Percentiles rank a stretch among this genome's conserved stretches.
These are phyloP conservation scores for Leucaena leucocephala DNA, from an alignment of 306 rosid species.

Conservation along the genomic window DNA sequence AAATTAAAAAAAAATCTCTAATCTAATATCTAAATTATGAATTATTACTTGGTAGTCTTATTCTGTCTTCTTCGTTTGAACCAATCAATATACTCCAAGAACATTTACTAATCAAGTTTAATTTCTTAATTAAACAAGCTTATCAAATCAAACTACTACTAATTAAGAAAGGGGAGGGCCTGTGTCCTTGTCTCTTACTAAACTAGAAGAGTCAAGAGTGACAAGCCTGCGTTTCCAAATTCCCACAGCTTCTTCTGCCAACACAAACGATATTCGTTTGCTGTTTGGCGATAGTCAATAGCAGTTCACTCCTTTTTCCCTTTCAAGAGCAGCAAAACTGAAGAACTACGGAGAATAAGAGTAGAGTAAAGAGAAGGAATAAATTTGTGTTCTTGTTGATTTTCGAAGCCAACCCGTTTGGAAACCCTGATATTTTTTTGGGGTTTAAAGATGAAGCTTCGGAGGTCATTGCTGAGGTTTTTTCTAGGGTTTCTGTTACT, in stretches of 20 bases:
- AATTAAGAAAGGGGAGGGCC: not conserved
- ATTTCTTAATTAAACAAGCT: not conserved
- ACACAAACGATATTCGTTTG: not conserved
- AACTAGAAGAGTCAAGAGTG: not conserved
- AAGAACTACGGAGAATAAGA: not conserved
- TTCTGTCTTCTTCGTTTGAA: not conserved
- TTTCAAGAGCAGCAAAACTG: not conserved
- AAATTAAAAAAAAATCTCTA: no score
- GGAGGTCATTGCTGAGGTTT: conserved; percentile 46
- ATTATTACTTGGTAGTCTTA: not conserved
- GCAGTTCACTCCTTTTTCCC: conserved; percentile 6
- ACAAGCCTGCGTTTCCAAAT: conserved; percentile 31
- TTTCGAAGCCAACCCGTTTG: conserved; percentile 32
- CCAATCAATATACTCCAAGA: not conserved
- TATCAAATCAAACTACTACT: not conserved
- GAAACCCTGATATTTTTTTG: conserved; percentile 24
- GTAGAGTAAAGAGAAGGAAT: not conserved
- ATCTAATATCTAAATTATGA: not conserved
- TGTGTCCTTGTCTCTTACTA: not conserved
- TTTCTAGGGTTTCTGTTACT: conserved; percentile 74
- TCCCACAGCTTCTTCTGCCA: not conserved
- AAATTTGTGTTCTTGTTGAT: conserved; percentile 32
- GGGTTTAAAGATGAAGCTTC: conserved; percentile 63
- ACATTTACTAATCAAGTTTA: not conserved
- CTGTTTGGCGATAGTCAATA: not conserved